Evolutionary conservation across 768 basidiomycete genomes (phyloP).

Genomic region (Holtermannia corniformis): DNA sequence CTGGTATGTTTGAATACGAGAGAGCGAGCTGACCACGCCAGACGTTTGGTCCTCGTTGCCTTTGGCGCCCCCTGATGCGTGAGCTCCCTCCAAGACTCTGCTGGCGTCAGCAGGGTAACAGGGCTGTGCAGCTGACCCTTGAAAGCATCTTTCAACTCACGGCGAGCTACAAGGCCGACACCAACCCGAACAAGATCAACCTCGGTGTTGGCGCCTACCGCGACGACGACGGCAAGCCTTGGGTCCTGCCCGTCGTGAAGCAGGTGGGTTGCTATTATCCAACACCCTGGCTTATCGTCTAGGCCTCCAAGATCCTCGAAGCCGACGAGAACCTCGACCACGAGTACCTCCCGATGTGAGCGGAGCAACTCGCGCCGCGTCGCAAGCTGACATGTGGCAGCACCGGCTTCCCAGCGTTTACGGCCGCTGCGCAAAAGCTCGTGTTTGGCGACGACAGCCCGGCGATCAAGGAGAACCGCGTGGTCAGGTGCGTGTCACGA

Average conservation of each 20-base stretch:
- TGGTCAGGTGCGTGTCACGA: constrained; percentile 28
- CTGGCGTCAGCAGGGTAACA: background rate
- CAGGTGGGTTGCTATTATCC: constrained; percentile 48
- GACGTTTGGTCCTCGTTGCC: constrained; percentile 11
- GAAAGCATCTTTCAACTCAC: constrained; percentile 48
- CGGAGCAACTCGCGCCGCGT: background rate
- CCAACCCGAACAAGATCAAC: constrained; percentile 81
- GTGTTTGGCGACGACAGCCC: constrained; percentile 66
- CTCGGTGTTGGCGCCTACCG: constrained; percentile 92
- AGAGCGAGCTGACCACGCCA: background rate
- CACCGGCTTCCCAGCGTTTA: constrained; percentile 75
- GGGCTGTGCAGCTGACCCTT: constrained; percentile 1
- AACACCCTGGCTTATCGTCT: background rate
- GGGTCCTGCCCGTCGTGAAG: constrained; percentile 73
- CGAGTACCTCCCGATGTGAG: constrained; percentile 32
- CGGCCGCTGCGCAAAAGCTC: constrained; percentile 66
- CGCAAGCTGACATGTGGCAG: background rate
- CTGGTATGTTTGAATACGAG: background rate
- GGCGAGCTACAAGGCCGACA: constrained; percentile 91
- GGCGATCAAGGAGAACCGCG: constrained; percentile 61
- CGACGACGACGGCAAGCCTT: constrained; percentile 83
- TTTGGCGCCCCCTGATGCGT: constrained; percentile 23
- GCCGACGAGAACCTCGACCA: constrained; percentile 63
- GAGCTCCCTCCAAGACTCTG: background rate
- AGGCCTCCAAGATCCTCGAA: constrained; percentile 42